Base-by-base conservation (phyloP, 345 rosid species). In the Excoecaria agallocha region DNA sequence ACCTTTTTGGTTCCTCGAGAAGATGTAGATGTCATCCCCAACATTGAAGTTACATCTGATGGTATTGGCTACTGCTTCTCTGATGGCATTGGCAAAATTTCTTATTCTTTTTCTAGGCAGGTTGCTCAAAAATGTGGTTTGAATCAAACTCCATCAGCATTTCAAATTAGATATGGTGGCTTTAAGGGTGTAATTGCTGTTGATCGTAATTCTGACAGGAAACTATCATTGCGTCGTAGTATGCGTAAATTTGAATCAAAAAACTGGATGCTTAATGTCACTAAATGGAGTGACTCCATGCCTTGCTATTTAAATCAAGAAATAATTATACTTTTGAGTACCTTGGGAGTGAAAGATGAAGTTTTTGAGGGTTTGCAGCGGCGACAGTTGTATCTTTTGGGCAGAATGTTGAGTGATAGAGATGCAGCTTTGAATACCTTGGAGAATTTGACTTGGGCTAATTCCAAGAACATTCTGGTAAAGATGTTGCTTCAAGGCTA, bases 81-180 rank as follows among this genome's bases (percentile, higher is more conserved):
- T 9, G 96, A 94, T 80, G 98, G 98, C 74, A 94, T 94, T 2
- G 98, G 98, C 56, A 94, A 94, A 85, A 89, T 94, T 48, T 92
- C 97, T 67, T 82, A 76, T 62, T 68, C 84, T 39, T 94, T 94
- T 80, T 93, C 98, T 30, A 80, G 83, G 74, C 88, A 85, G 82
- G 89, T 94, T 78, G 91, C 96, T 65, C 83, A 79, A 71, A 94
- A 86, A 80, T 92, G 98, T 75, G 97, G 97, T 66, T 73, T 92
- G 83, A 82, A 70, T 58, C 80, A 86, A 68, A 85, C 87, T 75
- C 97, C 98, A 59, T 94, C 98, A 59, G 98, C 97, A 45, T 94
- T 94, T 87, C 98, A 92, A 76, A 92, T 94, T 71, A 88, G 98
- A 49, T 94, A 90, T 43, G 98, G 97, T 82, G 98, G 98, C 77